phyloP scores from a whole-genome alignment of 1,139 yeast genomes.

The Candida frijolesensis region DNA sequence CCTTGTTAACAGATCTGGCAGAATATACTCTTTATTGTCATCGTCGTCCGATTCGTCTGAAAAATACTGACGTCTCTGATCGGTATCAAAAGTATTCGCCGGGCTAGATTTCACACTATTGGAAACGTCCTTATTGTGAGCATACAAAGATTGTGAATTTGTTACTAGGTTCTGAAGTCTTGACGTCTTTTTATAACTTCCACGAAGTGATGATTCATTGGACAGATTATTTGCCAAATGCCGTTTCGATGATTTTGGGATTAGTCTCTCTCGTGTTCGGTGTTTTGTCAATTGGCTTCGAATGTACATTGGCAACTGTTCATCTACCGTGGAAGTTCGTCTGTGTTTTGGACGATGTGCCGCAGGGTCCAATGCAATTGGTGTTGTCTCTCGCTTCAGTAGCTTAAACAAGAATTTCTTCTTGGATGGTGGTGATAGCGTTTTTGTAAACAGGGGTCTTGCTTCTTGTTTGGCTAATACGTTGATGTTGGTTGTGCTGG shows the following conservation, averaged over 20 bases:
- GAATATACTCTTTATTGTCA: conserved; percentile 41
- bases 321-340: conserved; percentile 41
- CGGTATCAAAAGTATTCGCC: conserved; percentile 17
- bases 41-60: conserved; percentile 26
- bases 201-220: conserved; percentile 6
- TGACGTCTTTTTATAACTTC: conserved; percentile 19
- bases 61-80: conserved; percentile 14
- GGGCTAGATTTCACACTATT: conserved; percentile 16
- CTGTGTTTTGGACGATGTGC: conserved; percentile 16
- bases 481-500: conserved; percentile 35
- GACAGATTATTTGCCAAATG: conserved; percentile 8
- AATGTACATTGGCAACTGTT: conserved; percentile 42
- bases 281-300: conserved; percentile 28
- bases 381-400: not conserved
- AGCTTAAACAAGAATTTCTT: not conserved
- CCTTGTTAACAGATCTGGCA: conserved; percentile 44
- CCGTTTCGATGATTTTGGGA: conserved; percentile 13
- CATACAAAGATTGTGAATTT: conserved; percentile 42
- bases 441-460: not conserved
- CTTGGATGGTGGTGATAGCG: not conserved
- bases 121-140: conserved; percentile 25
- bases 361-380: not conserved
- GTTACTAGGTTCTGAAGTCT: conserved; percentile 38
- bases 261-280: conserved; percentile 10
- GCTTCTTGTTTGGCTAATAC: conserved; percentile 36